Evolutionary conservation across 352 stramenopile genomes (phyloP), one percentile per base, ranked within the genome.

Genomic region (Phytophthora pseudosyringae): DNA sequence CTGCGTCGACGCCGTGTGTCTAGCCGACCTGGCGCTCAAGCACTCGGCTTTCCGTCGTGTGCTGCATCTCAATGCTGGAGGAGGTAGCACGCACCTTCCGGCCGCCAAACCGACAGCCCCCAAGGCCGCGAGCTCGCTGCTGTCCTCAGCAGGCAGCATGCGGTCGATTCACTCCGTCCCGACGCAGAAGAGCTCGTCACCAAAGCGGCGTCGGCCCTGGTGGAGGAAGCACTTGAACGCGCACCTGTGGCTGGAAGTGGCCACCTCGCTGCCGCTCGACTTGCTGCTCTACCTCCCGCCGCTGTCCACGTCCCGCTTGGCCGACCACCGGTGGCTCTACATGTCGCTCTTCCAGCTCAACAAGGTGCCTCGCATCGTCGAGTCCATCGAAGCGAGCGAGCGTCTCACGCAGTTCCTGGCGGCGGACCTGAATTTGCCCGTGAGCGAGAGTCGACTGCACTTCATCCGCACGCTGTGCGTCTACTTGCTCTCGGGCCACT

Each of bases 401-500:
- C 67, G 80, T 3, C 48, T 90, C 11, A 73, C 73, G 5, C 80
- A 89, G 60, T 81, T 88, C 21, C 38, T 91, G 0, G 67, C 59
- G 1, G 76, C 49, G 5, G 83, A 89, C 29, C 58, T 91, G n/a
- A 83, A 77, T 41, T 56, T 89, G 21, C 70, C 80, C 0, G 33
- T 91, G 3, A 53, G 71, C 21, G 82, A 91, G 44, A 78, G 67
- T 38, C 75, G 67, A 29, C 47, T 91, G 21, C 82, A 75, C 0
- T 88, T 91, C 36, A 56, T 84, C 1, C 76, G 79, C 2, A 88
- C 80, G 0, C 56, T 89, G 28, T 48, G 51, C 21, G 65, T 72
- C 7, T 93, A 88, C 53, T 7, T 90, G 46, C 46, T 94, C 11
- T 69, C 74, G 0, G 76, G 71, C 2, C 85, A 94, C 58, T 92